Base-by-base conservation (phyloP, 345 rosid species). In the Sisymbrium altissimum region DNA sequence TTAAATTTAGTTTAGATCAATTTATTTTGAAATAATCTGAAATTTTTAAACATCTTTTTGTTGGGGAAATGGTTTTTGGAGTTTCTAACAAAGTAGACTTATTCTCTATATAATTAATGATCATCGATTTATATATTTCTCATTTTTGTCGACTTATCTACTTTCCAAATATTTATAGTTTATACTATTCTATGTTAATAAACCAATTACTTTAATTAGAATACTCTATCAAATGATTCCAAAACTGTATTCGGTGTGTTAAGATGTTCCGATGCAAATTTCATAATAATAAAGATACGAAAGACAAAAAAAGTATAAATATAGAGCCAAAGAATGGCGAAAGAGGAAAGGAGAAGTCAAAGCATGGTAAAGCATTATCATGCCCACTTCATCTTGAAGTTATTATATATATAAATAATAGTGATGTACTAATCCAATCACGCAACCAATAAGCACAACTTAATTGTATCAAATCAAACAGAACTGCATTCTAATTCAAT, bases 321-420 rank as follows among this genome's bases (percentile, higher is more conserved):
- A 27, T 48, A 46, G 13, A 17, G 7, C 27, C 8, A 62, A 66
- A 14, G n/a, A 54, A 38, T 9, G 59, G 67, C 14, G 49, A 57
- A 66, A 48, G 30, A 35, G 33, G 43, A 46, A 56, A 49, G 23
- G 62, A 68, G 39, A 75, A 52, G 63, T 75, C 79, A 75, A 75
- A 57, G 53, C 60, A 66, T 57, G 72, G 70, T 18, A 30, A 27
- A 3, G 2, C 35, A 39, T 40, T 54, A 46, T 15, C 63, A 40
- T 29, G 27, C 57, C 64, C 45, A 32, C 27, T 30, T 56, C 55
- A 69, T 57, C 65, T 44, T 32, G 11, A 57, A 43, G 56, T 57
- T 57, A 2, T 18, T 18, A 12, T 10, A 14, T 36, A 23, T 58
- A 19, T 13, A 18, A 2, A n/a, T 38, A 43, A 33, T 6, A 44